Evolutionary conservation across 352 stramenopile genomes (phyloP).

Genomic region (Globisporangium canariense): DNA sequence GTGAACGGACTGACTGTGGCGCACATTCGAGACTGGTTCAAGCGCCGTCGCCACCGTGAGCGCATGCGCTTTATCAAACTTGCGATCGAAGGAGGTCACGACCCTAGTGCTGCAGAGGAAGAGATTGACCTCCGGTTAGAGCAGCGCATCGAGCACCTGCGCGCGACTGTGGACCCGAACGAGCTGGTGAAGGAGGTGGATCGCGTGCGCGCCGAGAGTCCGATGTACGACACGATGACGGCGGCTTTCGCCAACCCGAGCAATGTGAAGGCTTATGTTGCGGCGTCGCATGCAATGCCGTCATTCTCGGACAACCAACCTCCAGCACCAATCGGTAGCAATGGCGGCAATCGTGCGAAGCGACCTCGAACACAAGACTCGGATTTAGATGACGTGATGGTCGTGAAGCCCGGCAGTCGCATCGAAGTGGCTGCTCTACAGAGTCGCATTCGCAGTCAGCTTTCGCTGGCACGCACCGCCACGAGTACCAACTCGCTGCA

Average conservation of each 20-base stretch:
- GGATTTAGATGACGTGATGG: constrained; percentile 55
- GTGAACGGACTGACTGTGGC: constrained; percentile 54
- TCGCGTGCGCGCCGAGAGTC: constrained; percentile 58
- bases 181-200: constrained; percentile 81
- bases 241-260: constrained; percentile 55
- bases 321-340: background rate
- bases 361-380: constrained; percentile 57
- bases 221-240: constrained; percentile 63
- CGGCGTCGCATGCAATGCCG: constrained; percentile 48
- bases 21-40: constrained; percentile 85
- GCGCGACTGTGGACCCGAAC: constrained; percentile 63
- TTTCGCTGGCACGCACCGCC: constrained; percentile 50
- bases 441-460: constrained; percentile 59
- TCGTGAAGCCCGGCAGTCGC: constrained; percentile 65
- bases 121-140: constrained; percentile 78
- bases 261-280: constrained; percentile 56
- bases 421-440: constrained; percentile 69
- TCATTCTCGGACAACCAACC: constrained; percentile 38
- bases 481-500: constrained; percentile 66
- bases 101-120: constrained; percentile 60
- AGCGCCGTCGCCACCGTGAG: constrained; percentile 75
- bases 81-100: constrained; percentile 57
- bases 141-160: constrained; percentile 70
- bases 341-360: constrained; percentile 31
- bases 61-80: constrained; percentile 76